A percentile compares a stretch with the other conserved stretches of the same genome.
phyloP scores from a whole-genome alignment of 2,329 filamentous ascomycete genomes.

The Hymenoscyphus albidus region DNA sequence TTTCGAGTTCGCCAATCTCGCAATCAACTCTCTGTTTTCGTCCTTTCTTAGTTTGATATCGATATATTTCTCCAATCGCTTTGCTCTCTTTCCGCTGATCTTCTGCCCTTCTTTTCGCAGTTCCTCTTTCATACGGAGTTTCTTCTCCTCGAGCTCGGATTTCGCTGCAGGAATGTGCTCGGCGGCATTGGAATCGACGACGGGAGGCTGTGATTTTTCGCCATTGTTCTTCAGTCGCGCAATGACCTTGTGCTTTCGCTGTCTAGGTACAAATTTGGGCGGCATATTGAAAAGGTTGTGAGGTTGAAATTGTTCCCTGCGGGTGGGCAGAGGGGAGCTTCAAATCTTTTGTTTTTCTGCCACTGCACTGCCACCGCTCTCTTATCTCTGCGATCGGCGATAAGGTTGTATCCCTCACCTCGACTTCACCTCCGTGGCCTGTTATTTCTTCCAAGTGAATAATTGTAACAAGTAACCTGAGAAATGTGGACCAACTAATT shows the following conservation, averaged over 20 bases:
- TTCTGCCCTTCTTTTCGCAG: conserved; percentile 49
- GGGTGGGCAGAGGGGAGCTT: neutral
- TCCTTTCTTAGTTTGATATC: conserved; percentile 94
- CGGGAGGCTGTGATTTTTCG: conserved; percentile 36
- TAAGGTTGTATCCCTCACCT: neutral
- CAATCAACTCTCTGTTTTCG: conserved; percentile 78
- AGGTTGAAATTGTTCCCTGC: neutral
- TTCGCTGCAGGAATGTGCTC: conserved; percentile 48
- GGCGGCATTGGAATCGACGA: conserved; percentile 50
- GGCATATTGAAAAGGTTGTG: conserved; percentile 13
- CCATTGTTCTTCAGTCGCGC: conserved; percentile 55
- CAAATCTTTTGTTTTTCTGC: conserved; percentile 6
- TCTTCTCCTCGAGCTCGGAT: conserved; percentile 49
- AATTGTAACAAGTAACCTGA: too few species aligned
- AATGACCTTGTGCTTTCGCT: conserved; percentile 65
- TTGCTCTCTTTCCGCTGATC: conserved; percentile 62
- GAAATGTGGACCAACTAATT: too few species aligned
- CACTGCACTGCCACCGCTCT: neutral
- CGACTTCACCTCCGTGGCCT: neutral
- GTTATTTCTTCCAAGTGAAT: neutral
- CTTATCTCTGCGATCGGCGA: neutral
- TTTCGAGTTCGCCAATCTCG: conserved; percentile 73
- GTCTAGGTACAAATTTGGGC: conserved; percentile 55
- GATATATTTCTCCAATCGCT: conserved; percentile 65
- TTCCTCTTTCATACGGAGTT: conserved; percentile 51